Conservation (phyloP, 2,329 filamentous ascomycete genomes). For the Colletotrichum cereale region DNA sequence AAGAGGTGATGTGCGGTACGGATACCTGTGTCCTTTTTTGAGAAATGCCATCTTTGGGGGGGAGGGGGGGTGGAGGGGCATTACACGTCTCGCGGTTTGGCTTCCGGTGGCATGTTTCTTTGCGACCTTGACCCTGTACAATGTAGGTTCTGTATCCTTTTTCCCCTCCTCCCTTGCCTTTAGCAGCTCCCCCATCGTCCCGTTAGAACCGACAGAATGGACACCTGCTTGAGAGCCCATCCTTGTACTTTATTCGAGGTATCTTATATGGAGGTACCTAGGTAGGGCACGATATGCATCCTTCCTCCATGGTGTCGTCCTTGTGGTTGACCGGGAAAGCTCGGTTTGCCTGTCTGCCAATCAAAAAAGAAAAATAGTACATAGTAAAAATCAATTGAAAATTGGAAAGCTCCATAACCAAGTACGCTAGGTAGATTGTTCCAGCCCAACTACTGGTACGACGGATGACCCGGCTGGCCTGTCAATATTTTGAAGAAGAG, state of each 20-base stretch:
- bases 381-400: no score
- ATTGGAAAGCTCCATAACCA: neutral
- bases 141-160: neutral
- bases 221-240: constrained; percentile 5
- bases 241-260: neutral
- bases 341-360: constrained; percentile 9
- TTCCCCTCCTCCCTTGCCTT: neutral
- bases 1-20: neutral
- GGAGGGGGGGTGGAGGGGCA: no score
- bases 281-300: neutral
- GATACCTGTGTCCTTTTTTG: neutral
- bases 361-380: no score
- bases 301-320: neutral
- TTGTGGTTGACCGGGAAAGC: neutral
- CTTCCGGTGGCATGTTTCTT: constrained; percentile 28
- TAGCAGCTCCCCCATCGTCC: neutral
- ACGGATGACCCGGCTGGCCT: neutral
- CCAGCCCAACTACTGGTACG: neutral
- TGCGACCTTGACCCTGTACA: constrained; percentile 6
- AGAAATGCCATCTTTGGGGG: neutral
- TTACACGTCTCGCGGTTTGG: constrained; percentile 29
- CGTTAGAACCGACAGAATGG: constrained; percentile 11
- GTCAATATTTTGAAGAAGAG: neutral
- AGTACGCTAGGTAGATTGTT: neutral
- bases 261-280: neutral